Percentiles rank a stretch among this genome's conserved stretches.
phyloP scores from a whole-genome alignment of 257 asterid genomes.

The Forsythia suspensa region DNA sequence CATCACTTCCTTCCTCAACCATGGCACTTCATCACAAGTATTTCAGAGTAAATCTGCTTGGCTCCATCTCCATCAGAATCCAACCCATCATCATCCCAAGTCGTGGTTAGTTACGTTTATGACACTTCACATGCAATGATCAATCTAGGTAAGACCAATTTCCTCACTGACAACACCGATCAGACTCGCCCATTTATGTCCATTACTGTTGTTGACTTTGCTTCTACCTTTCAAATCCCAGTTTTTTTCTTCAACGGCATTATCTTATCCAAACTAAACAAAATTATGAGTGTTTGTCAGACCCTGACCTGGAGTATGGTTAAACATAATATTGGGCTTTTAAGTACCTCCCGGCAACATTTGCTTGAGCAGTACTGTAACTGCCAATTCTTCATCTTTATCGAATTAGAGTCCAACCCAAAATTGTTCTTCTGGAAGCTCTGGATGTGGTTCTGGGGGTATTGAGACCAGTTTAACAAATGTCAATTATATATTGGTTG shows the following conservation, averaged over 20 bases:
- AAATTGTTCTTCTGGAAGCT: no score
- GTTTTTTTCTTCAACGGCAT: not conserved
- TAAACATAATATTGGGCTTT: not conserved
- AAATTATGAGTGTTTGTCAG: not conserved
- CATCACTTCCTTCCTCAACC: no score
- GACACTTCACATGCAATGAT: no score
- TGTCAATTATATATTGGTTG: not conserved
- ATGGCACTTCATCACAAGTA: no score
- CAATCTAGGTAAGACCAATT: no score
- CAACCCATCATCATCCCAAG: not conserved
- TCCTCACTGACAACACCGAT: not conserved
- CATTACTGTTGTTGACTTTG: not conserved
- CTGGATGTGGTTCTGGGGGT: not conserved
- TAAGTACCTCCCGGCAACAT: not conserved
- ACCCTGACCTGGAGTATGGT: not conserved
- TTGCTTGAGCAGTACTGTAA: not conserved
- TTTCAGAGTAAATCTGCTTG: no score
- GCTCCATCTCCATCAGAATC: not conserved
- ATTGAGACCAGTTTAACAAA: not conserved
- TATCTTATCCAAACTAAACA: not conserved
- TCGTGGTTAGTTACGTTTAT: not conserved
- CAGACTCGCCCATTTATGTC: not conserved
- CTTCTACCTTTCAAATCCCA: not conserved
- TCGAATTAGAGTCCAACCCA: no score
- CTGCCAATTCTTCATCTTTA: no score